Base-by-base conservation (phyloP, 768 basidiomycete species). In the Paxillus rubicundulus region DNA sequence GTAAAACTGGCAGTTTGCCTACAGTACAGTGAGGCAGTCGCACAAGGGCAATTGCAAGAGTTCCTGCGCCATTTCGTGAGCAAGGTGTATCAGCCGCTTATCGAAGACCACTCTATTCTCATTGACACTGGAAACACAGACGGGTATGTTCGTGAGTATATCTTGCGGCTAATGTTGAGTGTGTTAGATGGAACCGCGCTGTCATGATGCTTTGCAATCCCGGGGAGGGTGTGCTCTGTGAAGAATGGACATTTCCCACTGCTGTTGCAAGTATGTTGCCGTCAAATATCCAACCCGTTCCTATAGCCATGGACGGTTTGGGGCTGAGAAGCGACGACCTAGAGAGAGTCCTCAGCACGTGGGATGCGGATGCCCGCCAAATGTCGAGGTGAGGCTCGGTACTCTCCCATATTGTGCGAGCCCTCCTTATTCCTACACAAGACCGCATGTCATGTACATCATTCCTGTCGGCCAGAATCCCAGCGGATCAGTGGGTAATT, bases 401-500 rank as follows among this genome's bases (percentile, higher is more conserved):
- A 9, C 34, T 30, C 41, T n/a, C 32, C 9, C 3, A 30, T 21
- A 28, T n/a, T 1, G 20, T 3, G 5, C 20, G 27, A 21, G 33
- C 17, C 5, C 10, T 20, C 12, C 18, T 16, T 45, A 46, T 27
- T n/a, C 33, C 21, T 10, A 2, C 47, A 28, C 3, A 51, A 86
- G 85, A 34, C 87, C 87, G 36, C 85, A 79, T 60, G 78, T 89
- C 28, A 75, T 89, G 68, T 89, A 89, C 64, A 86, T 82, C 4
- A 75, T 90, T 12, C 87, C 89, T 1, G 76, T 89, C n/a, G 89
- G 88, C 24, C 89, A 93, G 70, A 93, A 93, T 66, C 92, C 90
- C 5, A 86, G 83, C 5, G 91, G 91, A 17, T 72, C 79, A 20
- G 85, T 86, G 53, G 70, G 82, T 72, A 5, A n/a, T 40, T 27